phyloP scores from a whole-genome alignment of 2,329 filamentous ascomycete genomes.

The Magnaporthiopsis poae region DNA sequence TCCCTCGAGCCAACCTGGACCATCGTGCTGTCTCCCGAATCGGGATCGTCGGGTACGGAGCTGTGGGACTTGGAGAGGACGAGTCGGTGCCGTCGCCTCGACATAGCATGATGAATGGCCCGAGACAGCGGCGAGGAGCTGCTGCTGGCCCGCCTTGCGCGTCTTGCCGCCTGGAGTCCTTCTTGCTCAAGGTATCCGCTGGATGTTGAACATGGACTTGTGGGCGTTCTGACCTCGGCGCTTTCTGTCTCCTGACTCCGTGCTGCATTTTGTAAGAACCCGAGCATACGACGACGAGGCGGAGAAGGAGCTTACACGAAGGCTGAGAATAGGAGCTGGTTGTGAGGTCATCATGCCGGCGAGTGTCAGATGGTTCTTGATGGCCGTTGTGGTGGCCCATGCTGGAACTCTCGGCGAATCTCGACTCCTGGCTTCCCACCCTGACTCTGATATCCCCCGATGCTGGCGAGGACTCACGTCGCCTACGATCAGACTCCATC shows the following conservation, averaged over 20 bases:
- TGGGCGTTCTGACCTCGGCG: background rate
- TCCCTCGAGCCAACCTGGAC: conserved; percentile 16
- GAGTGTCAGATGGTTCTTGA: background rate
- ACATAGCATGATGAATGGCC: background rate
- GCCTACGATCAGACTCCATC: conserved; percentile 1
- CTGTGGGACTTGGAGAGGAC: conserved; percentile 7
- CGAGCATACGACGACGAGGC: background rate
- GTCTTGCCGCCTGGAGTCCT: background rate
- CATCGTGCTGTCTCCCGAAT: conserved; percentile 16
- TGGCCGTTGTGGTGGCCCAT: conserved; percentile 1
- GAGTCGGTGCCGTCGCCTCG: background rate
- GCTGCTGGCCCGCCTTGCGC: background rate
- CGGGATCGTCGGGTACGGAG: conserved; percentile 10
- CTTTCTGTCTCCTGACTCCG: background rate
- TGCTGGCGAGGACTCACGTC: conserved; percentile 3
- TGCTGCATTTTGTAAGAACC: background rate
- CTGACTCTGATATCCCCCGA: conserved; percentile 21
- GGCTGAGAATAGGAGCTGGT: conserved; percentile 4
- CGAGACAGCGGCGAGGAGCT: background rate
- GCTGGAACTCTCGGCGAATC: conserved; percentile 15
- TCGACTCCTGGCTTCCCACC: conserved; percentile 26
- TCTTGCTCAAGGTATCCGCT: background rate
- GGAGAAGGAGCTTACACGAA: background rate
- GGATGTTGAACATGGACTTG: background rate
- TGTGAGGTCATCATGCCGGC: background rate